Base-by-base conservation (phyloP, 140 eudicot species). In the Cichorium intybus region DNA sequence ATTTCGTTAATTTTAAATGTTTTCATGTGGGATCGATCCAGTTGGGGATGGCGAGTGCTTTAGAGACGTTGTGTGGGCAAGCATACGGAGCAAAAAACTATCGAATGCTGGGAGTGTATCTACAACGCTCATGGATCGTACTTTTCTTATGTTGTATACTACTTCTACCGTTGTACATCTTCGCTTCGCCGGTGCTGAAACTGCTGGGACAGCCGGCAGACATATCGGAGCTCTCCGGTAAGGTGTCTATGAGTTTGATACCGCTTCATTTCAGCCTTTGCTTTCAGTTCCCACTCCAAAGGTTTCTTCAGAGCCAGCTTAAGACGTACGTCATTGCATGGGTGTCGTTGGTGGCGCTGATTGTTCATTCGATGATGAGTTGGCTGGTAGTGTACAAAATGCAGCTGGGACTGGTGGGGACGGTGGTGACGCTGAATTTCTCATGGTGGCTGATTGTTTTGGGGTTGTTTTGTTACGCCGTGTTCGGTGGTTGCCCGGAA, bases 11-110 rank as follows among this genome's bases (percentile, higher is more conserved):
- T 12, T 26, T 18, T 21, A 9, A 23, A 12, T 54, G 11, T 17
- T 28, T 39, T 41, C 2, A 15, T 54, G 31, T 45, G 49, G 43
- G 18, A 48, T 70, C 0, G 22, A 33, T 55, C 10, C 51, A 83
- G 89, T 62, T 83, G 14, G 89, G 89, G 8, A 83, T 83, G 89
- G 89, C 83, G 22, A 83, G 89, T 56, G 90, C 85, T 9, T 60
- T 81, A 56, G 90, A 84, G 47, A 80, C 86, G 12, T 70, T 84
- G 20, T 84, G 90, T 66, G 86, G 86, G 3, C 86, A 84, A 66
- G 86, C 90, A 33, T 84, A 64, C 58, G 90, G 90, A 20, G 91
- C 87, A 2, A 81, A 78, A 24, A 72, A 84, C 60, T 71, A 67
- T 7, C 64, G 48, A 24, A 81, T 84, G 91, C 17, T 84, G 26